Evolutionary conservation across 2,329 filamentous ascomycete genomes (phyloP).

Genomic region (Sordariomycetes sp.): DNA sequence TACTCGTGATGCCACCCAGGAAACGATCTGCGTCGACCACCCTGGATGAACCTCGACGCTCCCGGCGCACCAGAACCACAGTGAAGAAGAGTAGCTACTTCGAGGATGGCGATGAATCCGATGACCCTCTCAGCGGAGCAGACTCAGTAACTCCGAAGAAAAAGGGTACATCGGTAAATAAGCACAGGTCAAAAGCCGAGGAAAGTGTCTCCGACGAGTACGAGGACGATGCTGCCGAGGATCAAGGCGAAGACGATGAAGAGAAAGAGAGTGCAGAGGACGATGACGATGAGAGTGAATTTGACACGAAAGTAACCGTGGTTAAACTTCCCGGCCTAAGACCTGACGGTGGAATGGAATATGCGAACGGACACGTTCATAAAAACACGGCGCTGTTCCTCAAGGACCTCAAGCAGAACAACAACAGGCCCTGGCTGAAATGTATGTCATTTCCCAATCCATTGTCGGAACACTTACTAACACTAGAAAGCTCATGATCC

Average conservation of each 20-base stretch:
- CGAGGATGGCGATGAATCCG: constrained; percentile 1
- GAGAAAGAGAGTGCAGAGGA: constrained; percentile 2
- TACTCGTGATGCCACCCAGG: constrained; percentile 1
- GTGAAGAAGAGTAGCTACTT: constrained; percentile 4
- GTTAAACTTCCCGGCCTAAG: constrained; percentile 14
- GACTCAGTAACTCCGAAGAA: not conserved
- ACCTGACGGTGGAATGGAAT: constrained; percentile 27
- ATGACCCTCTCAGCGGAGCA: not conserved
- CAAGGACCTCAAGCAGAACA: constrained; percentile 44
- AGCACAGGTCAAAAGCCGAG: not conserved
- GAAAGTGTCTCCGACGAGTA: constrained; percentile 3
- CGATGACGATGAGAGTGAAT: not conserved
- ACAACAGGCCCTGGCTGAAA: constrained; percentile 45
- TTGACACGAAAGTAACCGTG: constrained; percentile 2
- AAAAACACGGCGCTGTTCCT: constrained; percentile 45
- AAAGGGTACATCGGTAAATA: not conserved
- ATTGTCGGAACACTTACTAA: not conserved
- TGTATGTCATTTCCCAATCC: constrained; percentile 19
- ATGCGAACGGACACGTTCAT: constrained; percentile 38
- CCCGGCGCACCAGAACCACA: constrained; percentile 1
- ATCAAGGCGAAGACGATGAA: not conserved
- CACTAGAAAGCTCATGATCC: constrained; percentile 53
- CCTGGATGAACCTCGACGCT: constrained; percentile 4
- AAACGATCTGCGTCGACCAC: constrained; percentile 3
- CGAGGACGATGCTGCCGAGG: not conserved